Conservation (phyloP, 2,329 filamentous ascomycete species). For the Calonectria pteridis region DNA sequence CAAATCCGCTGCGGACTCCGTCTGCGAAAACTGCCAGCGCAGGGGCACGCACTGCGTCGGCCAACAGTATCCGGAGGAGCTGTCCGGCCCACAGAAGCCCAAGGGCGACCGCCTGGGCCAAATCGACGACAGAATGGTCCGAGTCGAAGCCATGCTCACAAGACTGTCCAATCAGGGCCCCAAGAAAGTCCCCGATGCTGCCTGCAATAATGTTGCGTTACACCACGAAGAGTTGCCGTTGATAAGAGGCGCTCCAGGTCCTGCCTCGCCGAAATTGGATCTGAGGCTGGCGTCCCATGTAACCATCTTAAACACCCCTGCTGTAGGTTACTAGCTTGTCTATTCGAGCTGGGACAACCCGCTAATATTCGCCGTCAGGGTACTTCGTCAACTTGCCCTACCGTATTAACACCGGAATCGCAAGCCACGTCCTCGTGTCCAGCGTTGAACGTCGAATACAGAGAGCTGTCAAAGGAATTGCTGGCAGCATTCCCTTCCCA, state of each 20-base stretch:
- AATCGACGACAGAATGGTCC: slow-evolving; percentile 1
- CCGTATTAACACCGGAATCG: not conserved
- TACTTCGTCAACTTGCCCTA: not conserved
- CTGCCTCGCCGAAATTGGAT: not conserved
- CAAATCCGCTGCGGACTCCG: not conserved
- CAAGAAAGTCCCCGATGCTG: not conserved
- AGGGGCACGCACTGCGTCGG: not conserved
- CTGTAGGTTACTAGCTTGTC: not conserved
- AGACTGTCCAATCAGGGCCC: not conserved
- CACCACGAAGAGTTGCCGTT: not conserved
- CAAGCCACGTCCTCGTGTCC: not conserved
- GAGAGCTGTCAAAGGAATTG: not conserved
- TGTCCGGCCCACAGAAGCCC: not conserved
- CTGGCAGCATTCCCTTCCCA: not conserved
- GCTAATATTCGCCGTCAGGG: not conserved
- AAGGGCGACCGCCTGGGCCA: not conserved
- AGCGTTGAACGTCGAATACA: not conserved
- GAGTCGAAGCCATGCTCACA: not conserved
- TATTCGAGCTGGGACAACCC: not conserved
- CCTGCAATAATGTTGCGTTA: not conserved
- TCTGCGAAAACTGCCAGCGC: not conserved
- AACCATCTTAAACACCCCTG: not conserved
- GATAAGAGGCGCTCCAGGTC: no score
- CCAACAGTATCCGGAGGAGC: not conserved
- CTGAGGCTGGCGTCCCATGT: not conserved